Evolutionary conservation across 2,329 filamentous ascomycete genomes (phyloP).

Genomic region (Aureobasidium musti): DNA sequence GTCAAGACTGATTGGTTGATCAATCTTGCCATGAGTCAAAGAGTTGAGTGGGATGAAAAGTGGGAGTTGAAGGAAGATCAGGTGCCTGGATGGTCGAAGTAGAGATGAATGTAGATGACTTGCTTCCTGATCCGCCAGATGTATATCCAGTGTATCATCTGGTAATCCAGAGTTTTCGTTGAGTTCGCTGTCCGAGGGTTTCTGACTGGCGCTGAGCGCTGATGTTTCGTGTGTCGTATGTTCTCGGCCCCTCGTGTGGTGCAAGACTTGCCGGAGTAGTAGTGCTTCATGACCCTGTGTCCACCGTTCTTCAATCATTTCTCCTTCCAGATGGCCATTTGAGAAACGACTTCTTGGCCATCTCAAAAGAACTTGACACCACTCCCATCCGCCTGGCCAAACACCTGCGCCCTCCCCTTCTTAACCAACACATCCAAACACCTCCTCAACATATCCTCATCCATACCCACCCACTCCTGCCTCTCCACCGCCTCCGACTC

Average conservation of each 20-base stretch:
- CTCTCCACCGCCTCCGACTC: conserved; percentile 77
- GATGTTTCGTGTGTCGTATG: not conserved
- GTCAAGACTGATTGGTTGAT: conserved; percentile 88
- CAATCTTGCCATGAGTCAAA: conserved; percentile 84
- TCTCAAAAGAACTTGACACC: conserved; percentile 95
- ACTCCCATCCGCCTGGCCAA: conserved; percentile 74
- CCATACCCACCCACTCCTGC: conserved; percentile 57
- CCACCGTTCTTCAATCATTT: no score
- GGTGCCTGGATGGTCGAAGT: conserved; percentile 26
- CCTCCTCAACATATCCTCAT: conserved; percentile 75
- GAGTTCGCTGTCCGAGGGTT: not conserved
- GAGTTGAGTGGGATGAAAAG: conserved; percentile 52
- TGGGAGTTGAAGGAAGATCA: conserved; percentile 37
- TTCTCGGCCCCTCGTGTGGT: no score
- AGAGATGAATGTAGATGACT: not conserved
- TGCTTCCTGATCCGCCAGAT: not conserved
- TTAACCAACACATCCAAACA: conserved; percentile 81
- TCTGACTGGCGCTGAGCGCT: not conserved
- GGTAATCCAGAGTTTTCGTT: not conserved
- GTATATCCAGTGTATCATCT: not conserved
- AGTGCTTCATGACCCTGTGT: not conserved
- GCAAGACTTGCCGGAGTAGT: not conserved
- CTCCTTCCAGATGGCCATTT: no score
- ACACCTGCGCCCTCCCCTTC: conserved; percentile 88
- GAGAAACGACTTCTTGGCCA: not conserved